phyloP scores from a whole-genome alignment of 257 asterid genomes.

The Nyctanthes arbortristis region DNA sequence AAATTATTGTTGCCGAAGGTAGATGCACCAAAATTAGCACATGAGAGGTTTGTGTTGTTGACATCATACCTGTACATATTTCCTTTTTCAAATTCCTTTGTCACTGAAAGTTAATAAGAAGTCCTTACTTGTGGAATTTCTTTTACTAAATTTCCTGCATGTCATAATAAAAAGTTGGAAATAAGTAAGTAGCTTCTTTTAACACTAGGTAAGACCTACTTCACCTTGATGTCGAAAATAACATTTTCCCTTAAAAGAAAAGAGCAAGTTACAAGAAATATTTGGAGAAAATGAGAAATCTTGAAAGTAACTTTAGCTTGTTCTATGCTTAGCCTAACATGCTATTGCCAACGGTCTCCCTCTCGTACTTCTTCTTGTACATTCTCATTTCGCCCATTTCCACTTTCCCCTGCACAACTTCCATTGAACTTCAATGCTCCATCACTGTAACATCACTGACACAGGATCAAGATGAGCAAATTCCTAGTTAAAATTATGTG shows the following conservation, averaged over 20 bases:
- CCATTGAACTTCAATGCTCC: background rate
- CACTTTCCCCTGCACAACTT: background rate
- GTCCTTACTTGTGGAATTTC: background rate
- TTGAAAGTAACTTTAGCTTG: background rate
- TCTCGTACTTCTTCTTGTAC: background rate
- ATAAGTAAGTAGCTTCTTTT: background rate
- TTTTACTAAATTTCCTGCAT: background rate
- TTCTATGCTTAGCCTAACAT: background rate
- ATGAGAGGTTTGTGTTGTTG: background rate
- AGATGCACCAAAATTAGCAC: conserved; percentile 11
- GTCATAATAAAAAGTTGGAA: background rate
- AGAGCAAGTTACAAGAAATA: background rate
- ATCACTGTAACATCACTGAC: background rate
- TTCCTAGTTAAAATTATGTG: background rate
- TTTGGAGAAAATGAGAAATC: background rate
- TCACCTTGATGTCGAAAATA: background rate
- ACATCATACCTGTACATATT: background rate
- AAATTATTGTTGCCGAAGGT: conserved; percentile 80
- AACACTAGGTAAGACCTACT: background rate
- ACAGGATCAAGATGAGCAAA: background rate
- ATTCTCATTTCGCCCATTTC: background rate
- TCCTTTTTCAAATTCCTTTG: background rate
- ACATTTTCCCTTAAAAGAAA: background rate
- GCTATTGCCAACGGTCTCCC: background rate
- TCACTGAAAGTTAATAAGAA: background rate